phyloP scores from a whole-genome alignment of 345 rosid genomes.

The Cochlearia excelsa region DNA sequence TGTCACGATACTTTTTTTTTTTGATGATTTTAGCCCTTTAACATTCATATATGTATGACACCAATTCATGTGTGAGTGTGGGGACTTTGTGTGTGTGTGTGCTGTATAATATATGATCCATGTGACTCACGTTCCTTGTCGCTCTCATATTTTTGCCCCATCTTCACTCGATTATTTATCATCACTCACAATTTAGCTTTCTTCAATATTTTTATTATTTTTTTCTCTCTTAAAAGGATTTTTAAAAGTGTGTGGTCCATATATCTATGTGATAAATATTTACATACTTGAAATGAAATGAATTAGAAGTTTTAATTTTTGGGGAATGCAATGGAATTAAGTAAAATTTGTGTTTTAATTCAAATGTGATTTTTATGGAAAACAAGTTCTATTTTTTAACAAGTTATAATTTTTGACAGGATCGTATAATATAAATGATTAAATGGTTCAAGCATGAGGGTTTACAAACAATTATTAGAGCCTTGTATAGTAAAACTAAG shows the following conservation, averaged over 20 bases:
- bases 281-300: constrained; percentile 19
- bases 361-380: too few relatives aligned
- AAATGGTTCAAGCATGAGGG: too few relatives aligned
- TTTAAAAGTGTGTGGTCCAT: constrained; percentile 22
- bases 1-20: constrained; percentile 15
- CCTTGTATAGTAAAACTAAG: too few relatives aligned
- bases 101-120: constrained; percentile 33
- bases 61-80: constrained; percentile 38
- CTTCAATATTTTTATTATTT: constrained; percentile 1
- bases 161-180: constrained; percentile 27
- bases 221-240: constrained; percentile 6
- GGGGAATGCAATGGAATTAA: background rate
- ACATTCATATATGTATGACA: constrained; percentile 29
- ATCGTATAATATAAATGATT: too few relatives aligned
- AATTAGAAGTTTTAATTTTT: constrained; percentile 6
- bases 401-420: too few relatives aligned
- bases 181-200: constrained; percentile 22
- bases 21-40: constrained; percentile 31
- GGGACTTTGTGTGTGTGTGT: constrained; percentile 28
- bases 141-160: constrained; percentile 37
- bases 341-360: too few relatives aligned
- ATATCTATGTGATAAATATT: constrained; percentile 8
- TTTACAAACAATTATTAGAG: too few relatives aligned
- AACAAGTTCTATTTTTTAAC: too few relatives aligned
- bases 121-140: constrained; percentile 43